Percentiles rank a stretch among this genome's conserved stretches.
Conservation (phyloP, 2,329 filamentous ascomycete species). For the Aureobasidium lini region DNA sequence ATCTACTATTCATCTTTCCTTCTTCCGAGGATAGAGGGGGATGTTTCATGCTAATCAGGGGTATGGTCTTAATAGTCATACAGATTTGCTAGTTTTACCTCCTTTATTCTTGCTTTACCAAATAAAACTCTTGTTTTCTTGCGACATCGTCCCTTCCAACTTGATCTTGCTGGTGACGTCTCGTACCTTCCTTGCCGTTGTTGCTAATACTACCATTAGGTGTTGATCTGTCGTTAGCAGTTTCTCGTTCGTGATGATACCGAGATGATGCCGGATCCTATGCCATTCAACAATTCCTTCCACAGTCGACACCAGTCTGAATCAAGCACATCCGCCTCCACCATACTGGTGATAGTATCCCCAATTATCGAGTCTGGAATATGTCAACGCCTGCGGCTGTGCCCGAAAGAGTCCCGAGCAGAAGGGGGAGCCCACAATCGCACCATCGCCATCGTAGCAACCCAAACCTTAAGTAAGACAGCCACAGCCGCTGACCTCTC, state of each 20-base stretch:
- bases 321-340: no score
- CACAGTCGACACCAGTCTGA: no score
- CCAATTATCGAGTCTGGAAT: no score
- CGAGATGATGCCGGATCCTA: no score
- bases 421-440: no score
- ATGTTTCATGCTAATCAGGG: constrained; percentile 2
- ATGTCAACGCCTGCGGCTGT: no score
- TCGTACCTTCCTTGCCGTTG: not conserved
- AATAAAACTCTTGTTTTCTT: not conserved
- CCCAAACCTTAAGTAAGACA: no score
- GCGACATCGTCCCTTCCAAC: not conserved
- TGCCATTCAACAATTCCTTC: no score
- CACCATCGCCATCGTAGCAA: no score
- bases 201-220: not conserved
- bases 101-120: not conserved
- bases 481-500: no score
- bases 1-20: not conserved
- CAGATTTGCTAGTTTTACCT: constrained; percentile 9
- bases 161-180: not conserved
- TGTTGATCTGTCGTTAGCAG: not conserved
- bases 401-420: no score
- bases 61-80: not conserved
- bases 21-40: not conserved
- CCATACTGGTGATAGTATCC: no score
- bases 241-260: not conserved